Evolutionary conservation across 169 alveolate genomes (phyloP), one percentile per base, ranked within the genome.

Genomic region (Plasmodium malariae): DNA sequence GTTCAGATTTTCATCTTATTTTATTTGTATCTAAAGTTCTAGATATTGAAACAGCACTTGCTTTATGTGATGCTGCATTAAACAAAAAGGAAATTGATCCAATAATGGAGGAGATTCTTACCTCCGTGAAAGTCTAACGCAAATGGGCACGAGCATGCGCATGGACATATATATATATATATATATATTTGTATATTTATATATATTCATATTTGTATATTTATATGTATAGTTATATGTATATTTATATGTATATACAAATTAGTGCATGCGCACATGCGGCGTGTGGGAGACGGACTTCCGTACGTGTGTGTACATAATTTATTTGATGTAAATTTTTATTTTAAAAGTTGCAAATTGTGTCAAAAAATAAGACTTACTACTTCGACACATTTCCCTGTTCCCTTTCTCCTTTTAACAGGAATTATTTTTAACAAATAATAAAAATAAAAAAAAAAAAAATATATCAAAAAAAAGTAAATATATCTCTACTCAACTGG

Each of bases 21-120:
- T 28, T 97, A 12, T 96, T 93, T 76, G 88, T 97, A 51, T 96
- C 98, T 37, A 96, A 97, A 70, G 90, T 96, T 37, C 72, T 98
- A 21, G 99, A 98, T 90, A 86, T 96, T 34, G 98, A 98, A 55
- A 95, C 97, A 1, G 94, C 98, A n/a, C 91, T 95, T 12, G 95
- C 95, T 1, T 92, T 94, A 28, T 96, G 98, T 72, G 94, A 94
- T 26, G 92, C 96, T 1, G 72, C 95, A 19, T 5, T 94, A 12
- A 78, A 89, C 37, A 87, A 85, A 36, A 88, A 88, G 37, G 89
- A 94, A 32, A 83, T 94, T 7, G 97, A 95, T 24, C 89, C 89
- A 9, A 78, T 78, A 19, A 63, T 78, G 45, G 89, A 78, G 40
- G 89, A 78, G 36, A 63, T 78, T n/a, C 76, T 78, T 30, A 78